A percentile compares a stretch with the other conserved stretches of the same genome.
phyloP scores from a whole-genome alignment of 2,329 filamentous ascomycete species.

The Celoporthe dispersa region DNA sequence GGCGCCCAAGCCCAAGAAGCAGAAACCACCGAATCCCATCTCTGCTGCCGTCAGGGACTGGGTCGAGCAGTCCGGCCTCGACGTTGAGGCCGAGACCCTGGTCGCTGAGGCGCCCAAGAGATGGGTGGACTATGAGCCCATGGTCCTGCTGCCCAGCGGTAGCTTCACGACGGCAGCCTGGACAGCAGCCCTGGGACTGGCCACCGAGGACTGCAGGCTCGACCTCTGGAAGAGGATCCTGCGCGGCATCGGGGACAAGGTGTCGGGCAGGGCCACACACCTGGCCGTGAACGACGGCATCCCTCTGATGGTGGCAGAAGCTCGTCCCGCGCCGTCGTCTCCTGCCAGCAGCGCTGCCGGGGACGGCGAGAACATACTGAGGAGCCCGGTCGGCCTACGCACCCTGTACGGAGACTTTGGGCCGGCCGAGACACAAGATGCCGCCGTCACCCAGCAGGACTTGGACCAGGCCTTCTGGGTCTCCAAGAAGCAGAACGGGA shows the following conservation, averaged over 20 bases:
- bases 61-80: constrained; percentile 33
- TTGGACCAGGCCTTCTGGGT: constrained; percentile 79
- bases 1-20: constrained; percentile 25
- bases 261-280: constrained; percentile 53
- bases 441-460: constrained; percentile 49
- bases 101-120: constrained; percentile 55
- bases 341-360: constrained; percentile 19
- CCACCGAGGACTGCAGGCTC: constrained; percentile 34
- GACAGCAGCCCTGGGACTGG: constrained; percentile 41
- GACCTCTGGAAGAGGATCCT: constrained; percentile 57
- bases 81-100: constrained; percentile 35
- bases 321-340: not conserved
- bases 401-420: constrained; percentile 80
- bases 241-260: constrained; percentile 47
- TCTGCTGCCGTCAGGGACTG: constrained; percentile 42
- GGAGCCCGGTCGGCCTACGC: constrained; percentile 71
- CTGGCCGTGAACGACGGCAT: constrained; percentile 67
- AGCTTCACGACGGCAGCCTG: constrained; percentile 55
- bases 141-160: constrained; percentile 63
- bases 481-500: constrained; percentile 74
- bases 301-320: constrained; percentile 46
- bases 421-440: constrained; percentile 38
- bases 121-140: constrained; percentile 64
- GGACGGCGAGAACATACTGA: constrained; percentile 67
- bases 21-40: constrained; percentile 43